These are phyloP conservation scores for Elsinoe batatas DNA, from an alignment of 2,329 filamentous ascomycete genomes.

Conservation along the genomic window DNA sequence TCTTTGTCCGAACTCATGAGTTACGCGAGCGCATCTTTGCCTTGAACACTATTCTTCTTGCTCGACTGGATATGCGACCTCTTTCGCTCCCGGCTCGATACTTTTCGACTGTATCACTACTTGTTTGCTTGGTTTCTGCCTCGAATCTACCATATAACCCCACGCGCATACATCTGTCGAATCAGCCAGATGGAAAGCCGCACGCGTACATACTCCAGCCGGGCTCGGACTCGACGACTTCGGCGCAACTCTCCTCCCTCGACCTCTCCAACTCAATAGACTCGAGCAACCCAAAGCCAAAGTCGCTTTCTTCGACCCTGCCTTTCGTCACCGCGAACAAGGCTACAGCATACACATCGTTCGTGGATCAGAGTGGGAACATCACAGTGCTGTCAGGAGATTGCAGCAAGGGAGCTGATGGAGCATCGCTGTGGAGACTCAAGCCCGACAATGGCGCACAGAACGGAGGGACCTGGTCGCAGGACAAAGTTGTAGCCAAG, in stretches of 20 bases:
- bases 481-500: slow-evolving; percentile 31
- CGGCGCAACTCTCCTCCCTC: slow-evolving; percentile 51
- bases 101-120: slow-evolving; percentile 3
- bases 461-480: slow-evolving; percentile 46
- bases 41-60: background rate
- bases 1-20: slow-evolving; percentile 1
- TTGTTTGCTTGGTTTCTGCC: slow-evolving; percentile 16
- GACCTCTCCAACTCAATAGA: slow-evolving; percentile 52
- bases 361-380: slow-evolving; percentile 56
- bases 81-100: background rate
- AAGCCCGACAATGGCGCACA: slow-evolving; percentile 35
- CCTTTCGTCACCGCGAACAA: slow-evolving; percentile 51
- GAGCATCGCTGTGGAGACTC: slow-evolving; percentile 59
- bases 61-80: slow-evolving; percentile 10
- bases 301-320: slow-evolving; percentile 45
- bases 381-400: slow-evolving; percentile 66
- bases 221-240: slow-evolving; percentile 34
- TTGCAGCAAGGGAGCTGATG: slow-evolving; percentile 48
- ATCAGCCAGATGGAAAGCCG: slow-evolving; percentile 30
- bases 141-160: slow-evolving; percentile 63
- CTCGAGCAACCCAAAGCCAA: slow-evolving; percentile 46
- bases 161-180: slow-evolving; percentile 55
- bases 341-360: slow-evolving; percentile 54
- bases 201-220: slow-evolving; percentile 63
- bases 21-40: background rate